Evolutionary conservation across 1,284 basidiomycete genomes (phyloP), one percentile per base, ranked within the genome.

Genomic region (Moesziomyces parantarcticus): DNA sequence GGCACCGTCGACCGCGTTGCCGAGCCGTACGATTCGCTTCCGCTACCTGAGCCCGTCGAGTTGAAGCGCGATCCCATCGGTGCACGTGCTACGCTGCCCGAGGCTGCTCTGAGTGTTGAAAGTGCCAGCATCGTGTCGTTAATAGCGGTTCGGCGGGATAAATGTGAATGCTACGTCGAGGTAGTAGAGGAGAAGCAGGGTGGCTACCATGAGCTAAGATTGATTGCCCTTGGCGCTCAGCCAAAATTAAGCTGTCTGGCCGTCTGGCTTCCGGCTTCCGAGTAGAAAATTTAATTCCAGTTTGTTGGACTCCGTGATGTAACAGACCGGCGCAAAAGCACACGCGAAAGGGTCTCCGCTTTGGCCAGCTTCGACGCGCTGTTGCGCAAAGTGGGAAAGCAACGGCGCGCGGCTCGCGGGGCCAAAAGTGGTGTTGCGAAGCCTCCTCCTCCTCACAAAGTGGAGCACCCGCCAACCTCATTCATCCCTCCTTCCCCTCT

Each of bases 1-100:
- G 63, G 59, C 1, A 72, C 69, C 21, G 69, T 72, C 29, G 69
- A 71, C 16, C 62, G 61, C 25, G 62, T 66, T 13, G 68, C 68
- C 23, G 68, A 70, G 39, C 49, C 50, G 44, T 60, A 64, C 0
- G 48, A 52, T 13, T 58, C 39, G 10, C 55, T 7, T n/a, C 65
- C 59, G 50, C 39, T 48, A 18, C 61, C 50, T 26, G 61, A 57
- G 43, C 61, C 62, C 2, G 68, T 65, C 22, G 68, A 71, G 48
- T 62, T 65, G 50, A 47, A 66, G 21, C 62, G 50, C 14, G 61
- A 18, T 21, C 54, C 22, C 14, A 42, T 9, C 16, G 59, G 25
- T 14, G 36, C 46, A 18, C 58, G 54, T 21, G 55, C 14, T 14
- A 36, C 25, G 8, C 55, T 47, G 34, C 46, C 22, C 2, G 55